A percentile compares a stretch with the other conserved stretches of the same genome.
These are phyloP conservation scores for Hypericum androsaemum DNA, from an alignment of 345 rosid genomes.

Conservation along the genomic window DNA sequence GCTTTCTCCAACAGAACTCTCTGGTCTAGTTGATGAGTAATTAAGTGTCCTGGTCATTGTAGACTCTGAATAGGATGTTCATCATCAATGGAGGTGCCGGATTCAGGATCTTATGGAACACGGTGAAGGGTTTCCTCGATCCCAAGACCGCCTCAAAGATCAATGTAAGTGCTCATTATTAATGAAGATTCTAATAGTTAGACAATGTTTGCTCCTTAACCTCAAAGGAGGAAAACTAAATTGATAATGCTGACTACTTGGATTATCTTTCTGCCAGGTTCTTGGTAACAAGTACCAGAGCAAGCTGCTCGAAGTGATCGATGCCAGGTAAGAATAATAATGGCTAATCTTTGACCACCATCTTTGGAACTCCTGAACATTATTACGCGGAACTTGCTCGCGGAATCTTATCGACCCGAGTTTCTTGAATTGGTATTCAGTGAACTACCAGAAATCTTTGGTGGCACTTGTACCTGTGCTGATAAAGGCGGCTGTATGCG, in stretches of 20 bases:
- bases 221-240: not conserved
- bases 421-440: slow-evolving; percentile 25
- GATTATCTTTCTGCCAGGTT: slow-evolving; percentile 37
- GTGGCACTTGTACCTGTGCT: slow-evolving; percentile 77
- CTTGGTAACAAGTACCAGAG: slow-evolving; percentile 84
- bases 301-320: slow-evolving; percentile 85
- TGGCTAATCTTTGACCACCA: not conserved
- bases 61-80: slow-evolving; percentile 91
- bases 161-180: slow-evolving; percentile 36
- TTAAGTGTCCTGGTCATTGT: slow-evolving; percentile 12
- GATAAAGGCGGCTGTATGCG: slow-evolving; percentile 90
- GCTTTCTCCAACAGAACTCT: not conserved
- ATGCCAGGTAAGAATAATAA: slow-evolving; percentile 37
- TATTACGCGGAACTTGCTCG: too few relatives aligned
- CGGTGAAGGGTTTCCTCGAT: slow-evolving; percentile 69
- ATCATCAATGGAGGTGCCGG: slow-evolving; percentile 92
- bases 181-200: not conserved
- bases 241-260: slow-evolving; percentile 7
- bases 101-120: slow-evolving; percentile 83
- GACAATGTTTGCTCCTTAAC: not conserved
- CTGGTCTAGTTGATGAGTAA: slow-evolving; percentile 8
- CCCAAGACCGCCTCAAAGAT: slow-evolving; percentile 85
- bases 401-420: not conserved
- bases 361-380: not conserved
- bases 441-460: slow-evolving; percentile 83